Evolutionary conservation across 306 rosid species (phyloP).

Genomic region (Medicago truncatula): DNA sequence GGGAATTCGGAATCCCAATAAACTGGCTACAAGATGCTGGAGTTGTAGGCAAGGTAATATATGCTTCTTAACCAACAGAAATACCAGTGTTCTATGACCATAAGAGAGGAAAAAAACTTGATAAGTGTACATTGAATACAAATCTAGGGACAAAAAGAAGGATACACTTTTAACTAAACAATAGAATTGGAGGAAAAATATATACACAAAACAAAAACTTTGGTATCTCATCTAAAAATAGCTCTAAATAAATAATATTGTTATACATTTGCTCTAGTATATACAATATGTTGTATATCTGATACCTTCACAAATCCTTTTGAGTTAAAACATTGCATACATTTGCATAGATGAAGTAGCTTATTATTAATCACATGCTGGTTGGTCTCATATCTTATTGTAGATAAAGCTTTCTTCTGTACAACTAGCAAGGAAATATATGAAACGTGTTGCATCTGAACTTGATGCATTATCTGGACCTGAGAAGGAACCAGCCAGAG

Average conservation of each 20-base stretch:
- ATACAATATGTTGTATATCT: too few species aligned
- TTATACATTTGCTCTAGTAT: too few species aligned
- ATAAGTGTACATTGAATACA: too few species aligned
- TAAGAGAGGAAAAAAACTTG: neutral
- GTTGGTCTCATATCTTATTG: slow-evolving; percentile 26
- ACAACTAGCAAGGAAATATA: slow-evolving; percentile 86
- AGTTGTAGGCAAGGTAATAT: slow-evolving; percentile 91
- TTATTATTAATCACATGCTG: slow-evolving; percentile 12
- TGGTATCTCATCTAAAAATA: too few species aligned
- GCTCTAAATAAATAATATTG: too few species aligned
- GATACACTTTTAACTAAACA: too few species aligned
- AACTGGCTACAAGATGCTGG: slow-evolving; percentile 94
- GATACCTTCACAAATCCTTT: neutral
- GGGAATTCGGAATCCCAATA: slow-evolving; percentile 90
- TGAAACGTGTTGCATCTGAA: slow-evolving; percentile 89
- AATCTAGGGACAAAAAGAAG: too few species aligned
- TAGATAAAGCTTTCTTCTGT: slow-evolving; percentile 96
- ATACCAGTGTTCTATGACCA: too few species aligned
- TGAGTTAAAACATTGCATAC: neutral
- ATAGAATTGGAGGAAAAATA: too few species aligned
- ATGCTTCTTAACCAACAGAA: neutral
- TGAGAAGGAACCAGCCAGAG: slow-evolving; percentile 88
- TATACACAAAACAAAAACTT: too few species aligned
- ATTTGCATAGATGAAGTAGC: slow-evolving; percentile 16
- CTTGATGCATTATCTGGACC: slow-evolving; percentile 80